A percentile compares a stretch with the other conserved stretches of the same genome.
Evolutionary conservation across 2,329 filamentous ascomycete genomes (phyloP).

Genomic region (Colletotrichum euphorbiae): DNA sequence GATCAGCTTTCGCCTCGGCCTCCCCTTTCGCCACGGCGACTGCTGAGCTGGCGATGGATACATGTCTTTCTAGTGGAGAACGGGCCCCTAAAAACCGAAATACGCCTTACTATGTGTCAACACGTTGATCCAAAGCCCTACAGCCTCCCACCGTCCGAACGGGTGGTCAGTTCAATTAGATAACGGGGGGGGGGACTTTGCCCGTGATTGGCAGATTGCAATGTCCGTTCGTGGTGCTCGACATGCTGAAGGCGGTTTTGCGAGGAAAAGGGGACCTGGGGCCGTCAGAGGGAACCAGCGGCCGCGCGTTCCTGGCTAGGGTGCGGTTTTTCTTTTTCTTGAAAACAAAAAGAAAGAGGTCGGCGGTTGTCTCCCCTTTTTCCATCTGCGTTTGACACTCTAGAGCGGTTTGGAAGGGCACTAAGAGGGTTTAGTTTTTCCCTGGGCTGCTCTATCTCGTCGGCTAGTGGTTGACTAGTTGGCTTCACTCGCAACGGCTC

Average conservation of each 20-base stretch:
- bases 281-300: background rate
- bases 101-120: too few relatives aligned
- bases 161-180: too few relatives aligned
- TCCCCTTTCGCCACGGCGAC: conserved; percentile 15
- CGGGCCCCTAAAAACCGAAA: too few relatives aligned
- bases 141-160: too few relatives aligned
- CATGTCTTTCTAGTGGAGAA: conserved; percentile 1
- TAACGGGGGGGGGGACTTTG: too few relatives aligned
- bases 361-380: background rate
- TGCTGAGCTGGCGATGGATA: background rate
- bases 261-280: background rate
- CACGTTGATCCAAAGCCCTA: too few relatives aligned
- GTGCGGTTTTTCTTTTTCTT: conserved; percentile 5
- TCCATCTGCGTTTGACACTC: background rate
- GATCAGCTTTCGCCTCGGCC: background rate
- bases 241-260: background rate
- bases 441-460: background rate
- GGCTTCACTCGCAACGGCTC: background rate
- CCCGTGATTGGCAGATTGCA: too few relatives aligned
- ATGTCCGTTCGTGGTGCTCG: too few relatives aligned
- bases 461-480: background rate
- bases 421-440: background rate
- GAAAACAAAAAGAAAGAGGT: too few relatives aligned
- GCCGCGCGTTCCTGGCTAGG: conserved; percentile 31
- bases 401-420: background rate